Evolutionary conservation across 2,329 filamentous ascomycete genomes (phyloP), one percentile per base, ranked within the genome.

Genomic region (Aspergillus sp.): DNA sequence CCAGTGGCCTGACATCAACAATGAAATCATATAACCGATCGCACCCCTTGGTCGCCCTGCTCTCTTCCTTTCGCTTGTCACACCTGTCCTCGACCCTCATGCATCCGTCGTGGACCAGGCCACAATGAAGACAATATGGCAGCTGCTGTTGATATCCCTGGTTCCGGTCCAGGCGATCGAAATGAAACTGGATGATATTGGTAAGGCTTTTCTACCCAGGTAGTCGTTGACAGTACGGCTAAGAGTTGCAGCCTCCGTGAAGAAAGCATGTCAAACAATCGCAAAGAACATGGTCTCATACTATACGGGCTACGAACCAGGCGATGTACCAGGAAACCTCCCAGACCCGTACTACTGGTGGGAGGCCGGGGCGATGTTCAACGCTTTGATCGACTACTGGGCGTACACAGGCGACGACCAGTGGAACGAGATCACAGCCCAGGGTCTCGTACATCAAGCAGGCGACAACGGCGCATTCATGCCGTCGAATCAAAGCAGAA

Each of bases 221-320:
- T 3, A 41, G 8, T 35, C 0, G 23, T 8, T 33, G 23, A 31
- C 15, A 21, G 21, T 25, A 3, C 39, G 23, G 41, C 19, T 25
- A 39, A 17, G 6, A 17, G 4, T 7, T n/a, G 41, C 45, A 75
- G 79, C 74, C 15, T 81, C 79, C 2, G 79, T 83, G 61, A 81
- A 79, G 58, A 64, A 70, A 54, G 77, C 78, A 15, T 75, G 80
- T 6, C 75, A 73, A 52, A 72, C 72, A 19, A 68, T 80, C 51
- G 78, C 79, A 4, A 74, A 73, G 60, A 75, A 76, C 45, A 79
- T 85, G 72, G 80, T 85, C 67, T 73, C 69, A 25, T 81, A 81
- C 61, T 85, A 85, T 63, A 81, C 78, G 1, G 72, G 72, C 15
- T 67, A 70, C 60, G 78, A 76, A 25, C 75, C 79, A 8, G 81